phyloP scores from a whole-genome alignment of 2,329 filamentous ascomycete species.

The Boeremia lycopersici region DNA sequence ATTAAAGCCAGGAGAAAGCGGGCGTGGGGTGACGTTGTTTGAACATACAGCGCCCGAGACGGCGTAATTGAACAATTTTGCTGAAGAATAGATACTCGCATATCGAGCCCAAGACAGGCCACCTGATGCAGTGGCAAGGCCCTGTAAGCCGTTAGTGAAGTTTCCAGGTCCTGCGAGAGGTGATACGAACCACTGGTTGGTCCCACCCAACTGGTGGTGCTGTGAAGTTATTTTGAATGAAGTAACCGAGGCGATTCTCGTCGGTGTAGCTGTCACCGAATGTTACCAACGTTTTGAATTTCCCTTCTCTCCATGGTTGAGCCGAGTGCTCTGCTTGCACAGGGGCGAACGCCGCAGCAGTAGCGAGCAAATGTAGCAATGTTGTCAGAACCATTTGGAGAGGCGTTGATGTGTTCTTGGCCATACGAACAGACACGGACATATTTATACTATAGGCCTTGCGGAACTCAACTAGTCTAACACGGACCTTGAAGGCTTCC shows the following conservation, averaged over 20 bases:
- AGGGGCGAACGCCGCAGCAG: conserved; percentile 27
- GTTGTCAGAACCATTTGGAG: conserved; percentile 22
- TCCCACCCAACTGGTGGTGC: conserved; percentile 68
- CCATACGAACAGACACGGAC: not conserved
- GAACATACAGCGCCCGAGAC: conserved; percentile 75
- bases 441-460: conserved; percentile 25
- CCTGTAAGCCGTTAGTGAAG: conserved; percentile 26
- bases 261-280: conserved; percentile 83
- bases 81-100: conserved; percentile 64
- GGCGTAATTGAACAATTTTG: conserved; percentile 69
- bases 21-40: conserved; percentile 68
- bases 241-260: conserved; percentile 69
- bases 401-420: not conserved
- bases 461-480: not conserved
- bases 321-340: conserved; percentile 19
- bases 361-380: conserved; percentile 24
- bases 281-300: conserved; percentile 68
- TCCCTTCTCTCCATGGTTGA: conserved; percentile 48
- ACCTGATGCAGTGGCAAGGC: conserved; percentile 64
- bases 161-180: not conserved
- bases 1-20: conserved; percentile 48
- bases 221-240: conserved; percentile 60
- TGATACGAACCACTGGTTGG: conserved; percentile 50
- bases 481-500: conserved; percentile 16
- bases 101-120: conserved; percentile 73